A percentile compares a stretch with the other conserved stretches of the same genome.
Evolutionary conservation across 352 stramenopile genomes (phyloP).

Genomic region (Globisporangium iwayamae): DNA sequence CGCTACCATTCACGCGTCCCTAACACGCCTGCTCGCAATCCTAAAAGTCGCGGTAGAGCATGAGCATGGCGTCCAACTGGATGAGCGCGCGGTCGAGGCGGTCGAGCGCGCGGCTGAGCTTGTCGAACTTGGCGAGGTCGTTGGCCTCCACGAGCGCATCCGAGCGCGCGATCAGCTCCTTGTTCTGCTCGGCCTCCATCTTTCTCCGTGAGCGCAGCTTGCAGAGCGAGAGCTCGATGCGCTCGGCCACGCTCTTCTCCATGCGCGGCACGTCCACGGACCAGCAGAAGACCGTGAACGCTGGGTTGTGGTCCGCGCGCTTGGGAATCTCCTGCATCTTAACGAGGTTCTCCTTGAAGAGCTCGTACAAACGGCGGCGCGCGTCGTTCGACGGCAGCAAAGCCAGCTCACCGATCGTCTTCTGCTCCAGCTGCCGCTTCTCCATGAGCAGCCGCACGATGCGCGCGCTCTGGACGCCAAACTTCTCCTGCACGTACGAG

Average conservation of each 20-base stretch:
- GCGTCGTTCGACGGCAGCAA: slow-evolving; percentile 80
- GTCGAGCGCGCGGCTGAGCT: slow-evolving; percentile 79
- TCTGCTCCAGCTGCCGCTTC: slow-evolving; percentile 85
- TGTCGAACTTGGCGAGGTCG: slow-evolving; percentile 86
- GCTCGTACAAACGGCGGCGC: slow-evolving; percentile 75
- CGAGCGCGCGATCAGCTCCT: slow-evolving; percentile 85
- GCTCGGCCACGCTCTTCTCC: slow-evolving; percentile 57
- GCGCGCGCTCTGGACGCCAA: slow-evolving; percentile 71
- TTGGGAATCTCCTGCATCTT: slow-evolving; percentile 88
- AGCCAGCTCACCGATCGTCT: slow-evolving; percentile 80
- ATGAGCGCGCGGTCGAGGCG: slow-evolving; percentile 79
- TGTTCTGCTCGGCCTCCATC: slow-evolving; percentile 80
- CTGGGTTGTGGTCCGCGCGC: slow-evolving; percentile 85
- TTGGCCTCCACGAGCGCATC: slow-evolving; percentile 84
- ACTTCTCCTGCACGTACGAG: slow-evolving; percentile 81
- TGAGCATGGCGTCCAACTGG: slow-evolving; percentile 84
- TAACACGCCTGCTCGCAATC: not conserved
- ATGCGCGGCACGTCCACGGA: slow-evolving; percentile 72
- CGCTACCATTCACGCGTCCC: too few species aligned
- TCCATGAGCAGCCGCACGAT: slow-evolving; percentile 85
- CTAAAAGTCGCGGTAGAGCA: slow-evolving; percentile 88
- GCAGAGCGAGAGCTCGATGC: slow-evolving; percentile 67
- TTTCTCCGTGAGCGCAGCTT: slow-evolving; percentile 68
- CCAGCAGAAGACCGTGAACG: slow-evolving; percentile 87
- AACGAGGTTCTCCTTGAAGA: slow-evolving; percentile 71